Conservation (phyloP, 1,139 yeast species). For the Starmera stellimalicola region DNA sequence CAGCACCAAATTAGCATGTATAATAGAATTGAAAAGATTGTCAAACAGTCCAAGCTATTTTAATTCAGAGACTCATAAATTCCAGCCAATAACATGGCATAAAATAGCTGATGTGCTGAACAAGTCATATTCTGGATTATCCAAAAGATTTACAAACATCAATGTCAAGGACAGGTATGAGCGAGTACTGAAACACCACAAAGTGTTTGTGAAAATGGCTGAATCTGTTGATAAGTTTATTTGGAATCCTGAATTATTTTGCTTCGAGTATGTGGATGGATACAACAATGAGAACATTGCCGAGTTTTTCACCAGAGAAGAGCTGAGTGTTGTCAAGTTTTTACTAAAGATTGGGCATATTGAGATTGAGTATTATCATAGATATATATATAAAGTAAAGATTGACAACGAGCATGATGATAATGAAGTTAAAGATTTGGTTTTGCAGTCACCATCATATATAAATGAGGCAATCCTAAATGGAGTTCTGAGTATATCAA, state of each 20-base stretch:
- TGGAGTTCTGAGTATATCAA: conserved; percentile 12
- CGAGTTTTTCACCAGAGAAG: conserved; percentile 6
- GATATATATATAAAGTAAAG: conserved; percentile 10
- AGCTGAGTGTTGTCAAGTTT: conserved; percentile 12
- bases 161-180: conserved; percentile 19
- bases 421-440: conserved; percentile 10
- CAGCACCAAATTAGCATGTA: conserved; percentile 17
- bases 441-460: conserved; percentile 12
- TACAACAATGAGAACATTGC: conserved; percentile 8
- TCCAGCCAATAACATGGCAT: conserved; percentile 16
- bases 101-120: conserved; percentile 17
- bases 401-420: neutral
- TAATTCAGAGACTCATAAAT: conserved; percentile 9
- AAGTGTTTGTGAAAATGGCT: conserved; percentile 16
- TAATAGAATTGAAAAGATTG: conserved; percentile 14
- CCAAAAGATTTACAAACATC: conserved; percentile 18
- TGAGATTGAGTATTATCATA: conserved; percentile 17
- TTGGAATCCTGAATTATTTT: conserved; percentile 15
- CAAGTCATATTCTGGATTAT: conserved; percentile 15
- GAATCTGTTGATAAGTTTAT: conserved; percentile 10
- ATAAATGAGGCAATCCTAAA: conserved; percentile 16
- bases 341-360: conserved; percentile 17
- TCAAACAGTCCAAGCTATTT: conserved; percentile 11
- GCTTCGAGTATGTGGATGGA: conserved; percentile 10
- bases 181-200: conserved; percentile 17